Evolutionary conservation across 164 flowering plant genomes (phyloP).

Genomic region (Akebia trifoliata): DNA sequence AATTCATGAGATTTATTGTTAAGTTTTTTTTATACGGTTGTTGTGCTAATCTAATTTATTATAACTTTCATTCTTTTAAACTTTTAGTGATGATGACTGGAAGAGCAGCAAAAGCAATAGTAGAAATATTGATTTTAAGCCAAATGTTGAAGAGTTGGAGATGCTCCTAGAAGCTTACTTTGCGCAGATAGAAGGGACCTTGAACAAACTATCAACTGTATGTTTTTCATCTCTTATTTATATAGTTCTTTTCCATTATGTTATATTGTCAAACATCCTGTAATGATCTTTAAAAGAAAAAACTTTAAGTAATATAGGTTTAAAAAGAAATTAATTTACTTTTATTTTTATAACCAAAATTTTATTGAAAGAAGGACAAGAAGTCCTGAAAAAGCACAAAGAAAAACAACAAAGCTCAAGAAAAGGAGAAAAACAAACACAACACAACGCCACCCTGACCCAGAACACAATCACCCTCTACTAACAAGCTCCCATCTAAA

Average conservation of each 20-base stretch:
- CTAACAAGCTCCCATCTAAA: too few species aligned
- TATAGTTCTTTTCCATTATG: background rate
- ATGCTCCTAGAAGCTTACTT: conserved; percentile 58
- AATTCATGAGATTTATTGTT: background rate
- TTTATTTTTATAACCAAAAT: too few species aligned
- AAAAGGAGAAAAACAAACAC: too few species aligned
- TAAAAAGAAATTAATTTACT: too few species aligned
- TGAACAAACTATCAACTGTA: conserved; percentile 43
- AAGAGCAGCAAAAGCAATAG: conserved; percentile 19
- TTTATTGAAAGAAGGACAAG: too few species aligned
- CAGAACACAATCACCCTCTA: too few species aligned
- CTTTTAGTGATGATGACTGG: conserved; percentile 26
- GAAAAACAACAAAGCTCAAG: too few species aligned
- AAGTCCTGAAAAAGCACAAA: too few species aligned
- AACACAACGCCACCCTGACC: too few species aligned
- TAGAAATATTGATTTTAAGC: conserved; percentile 26
- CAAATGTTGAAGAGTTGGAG: conserved; percentile 41
- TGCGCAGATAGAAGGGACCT: conserved; percentile 44
- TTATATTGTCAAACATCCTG: background rate
- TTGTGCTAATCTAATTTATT: background rate
- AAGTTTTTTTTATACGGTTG: background rate
- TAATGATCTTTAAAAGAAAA: too few species aligned
- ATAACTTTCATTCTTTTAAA: too few species aligned
- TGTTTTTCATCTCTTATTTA: conserved; percentile 7
- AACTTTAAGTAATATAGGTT: too few species aligned